A percentile compares a stretch with the other conserved stretches of the same genome.
phyloP scores from a whole-genome alignment of 768 basidiomycete genomes.

The Collybia nuda region DNA sequence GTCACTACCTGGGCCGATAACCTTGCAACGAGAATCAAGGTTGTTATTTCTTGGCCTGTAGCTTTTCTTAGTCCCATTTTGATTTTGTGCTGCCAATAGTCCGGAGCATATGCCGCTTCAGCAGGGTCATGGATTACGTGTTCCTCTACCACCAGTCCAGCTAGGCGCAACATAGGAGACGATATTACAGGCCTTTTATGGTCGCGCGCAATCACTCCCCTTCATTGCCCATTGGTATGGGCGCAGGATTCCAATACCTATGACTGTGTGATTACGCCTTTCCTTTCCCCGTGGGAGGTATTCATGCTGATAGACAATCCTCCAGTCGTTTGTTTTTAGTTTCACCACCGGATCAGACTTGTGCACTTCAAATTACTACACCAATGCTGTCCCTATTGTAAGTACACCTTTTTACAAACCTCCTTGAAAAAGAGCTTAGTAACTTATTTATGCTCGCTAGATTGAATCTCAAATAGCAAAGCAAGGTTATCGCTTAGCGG shows the following conservation, averaged over 20 bases:
- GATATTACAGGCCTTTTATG: constrained; percentile 29
- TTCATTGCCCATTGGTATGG: constrained; percentile 48
- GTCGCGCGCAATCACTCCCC: constrained; percentile 32
- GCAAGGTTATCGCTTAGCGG: constrained; percentile 47
- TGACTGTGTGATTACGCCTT: constrained; percentile 35
- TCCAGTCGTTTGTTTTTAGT: constrained; percentile 41
- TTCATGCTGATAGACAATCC: not conserved
- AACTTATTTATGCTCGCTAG: constrained; percentile 15
- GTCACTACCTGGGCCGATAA: constrained; percentile 38
- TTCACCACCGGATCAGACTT: constrained; percentile 40
- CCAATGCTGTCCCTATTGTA: constrained; percentile 33
- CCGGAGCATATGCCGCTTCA: constrained; percentile 27
- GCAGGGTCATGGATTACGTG: constrained; percentile 39
- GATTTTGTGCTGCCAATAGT: constrained; percentile 16
- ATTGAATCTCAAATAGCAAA: constrained; percentile 48
- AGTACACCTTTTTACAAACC: constrained; percentile 5
- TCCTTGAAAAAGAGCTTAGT: not conserved
- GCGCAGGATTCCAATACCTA: constrained; percentile 43
- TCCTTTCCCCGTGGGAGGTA: not conserved
- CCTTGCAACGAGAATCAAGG: constrained; percentile 42
- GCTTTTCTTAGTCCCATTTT: not conserved
- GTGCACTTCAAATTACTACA: constrained; percentile 41
- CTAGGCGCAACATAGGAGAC: constrained; percentile 25
- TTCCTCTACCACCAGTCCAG: constrained; percentile 32
- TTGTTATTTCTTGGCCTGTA: constrained; percentile 3